phyloP scores from a whole-genome alignment of 345 rosid species.

The Clausena lansium region DNA sequence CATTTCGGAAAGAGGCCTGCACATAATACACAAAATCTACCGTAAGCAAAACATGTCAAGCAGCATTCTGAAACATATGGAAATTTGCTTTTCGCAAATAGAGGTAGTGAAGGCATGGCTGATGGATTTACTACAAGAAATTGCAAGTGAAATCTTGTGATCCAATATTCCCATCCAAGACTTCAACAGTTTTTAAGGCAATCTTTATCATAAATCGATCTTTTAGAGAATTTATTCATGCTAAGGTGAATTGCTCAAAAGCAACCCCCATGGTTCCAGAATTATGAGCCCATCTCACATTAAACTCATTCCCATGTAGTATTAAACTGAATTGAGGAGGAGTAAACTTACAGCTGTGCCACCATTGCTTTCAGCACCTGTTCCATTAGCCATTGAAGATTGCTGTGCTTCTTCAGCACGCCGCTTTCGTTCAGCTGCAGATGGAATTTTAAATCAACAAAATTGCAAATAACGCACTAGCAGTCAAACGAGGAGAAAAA shows the following conservation, averaged over 20 bases:
- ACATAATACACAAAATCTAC: slow-evolving; percentile 3
- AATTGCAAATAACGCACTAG: neutral
- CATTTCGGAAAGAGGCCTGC: slow-evolving; percentile 55
- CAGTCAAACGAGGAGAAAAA: neutral
- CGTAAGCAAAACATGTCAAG: neutral
- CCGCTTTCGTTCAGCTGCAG: slow-evolving; percentile 77
- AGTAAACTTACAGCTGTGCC: slow-evolving; percentile 51
- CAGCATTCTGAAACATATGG: neutral
- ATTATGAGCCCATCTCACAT: neutral
- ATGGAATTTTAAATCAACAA: slow-evolving; percentile 13
- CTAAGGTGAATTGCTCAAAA: neutral
- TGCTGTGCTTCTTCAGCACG: slow-evolving; percentile 68
- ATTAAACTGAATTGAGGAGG: too few relatives aligned
- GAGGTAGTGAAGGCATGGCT: neutral
- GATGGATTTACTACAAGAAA: neutral
- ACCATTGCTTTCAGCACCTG: slow-evolving; percentile 48
- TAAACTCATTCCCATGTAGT: neutral
- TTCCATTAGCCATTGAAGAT: slow-evolving; percentile 55
- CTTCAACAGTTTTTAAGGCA: neutral
- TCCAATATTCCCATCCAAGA: neutral
- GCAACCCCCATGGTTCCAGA: neutral
- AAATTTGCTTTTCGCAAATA: neutral
- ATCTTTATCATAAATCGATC: neutral
- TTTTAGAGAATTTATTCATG: neutral
- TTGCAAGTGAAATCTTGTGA: neutral